Evolutionary conservation across 2,329 filamentous ascomycete genomes (phyloP).

Genomic region (Tolypocladium inflatum): DNA sequence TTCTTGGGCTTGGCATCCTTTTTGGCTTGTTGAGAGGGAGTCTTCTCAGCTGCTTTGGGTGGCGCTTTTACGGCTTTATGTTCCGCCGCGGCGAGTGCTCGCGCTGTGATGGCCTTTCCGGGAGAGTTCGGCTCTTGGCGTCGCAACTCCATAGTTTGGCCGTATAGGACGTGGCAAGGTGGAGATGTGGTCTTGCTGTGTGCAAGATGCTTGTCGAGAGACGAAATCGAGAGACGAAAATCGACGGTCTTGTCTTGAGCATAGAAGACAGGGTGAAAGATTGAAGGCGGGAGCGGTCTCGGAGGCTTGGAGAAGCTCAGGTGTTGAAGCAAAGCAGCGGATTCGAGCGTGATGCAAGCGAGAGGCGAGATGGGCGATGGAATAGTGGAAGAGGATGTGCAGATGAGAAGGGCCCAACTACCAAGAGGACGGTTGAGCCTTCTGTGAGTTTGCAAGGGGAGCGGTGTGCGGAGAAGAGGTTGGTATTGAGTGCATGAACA

Average conservation of each 20-base stretch:
- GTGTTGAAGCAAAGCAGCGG: neutral
- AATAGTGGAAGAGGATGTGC: neutral
- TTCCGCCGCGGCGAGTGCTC: neutral
- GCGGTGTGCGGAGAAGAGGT: neutral
- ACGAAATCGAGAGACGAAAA: neutral
- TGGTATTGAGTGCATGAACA: neutral
- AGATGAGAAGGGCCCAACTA: neutral
- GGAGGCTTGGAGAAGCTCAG: neutral
- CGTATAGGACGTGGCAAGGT: neutral
- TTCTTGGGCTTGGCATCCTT: neutral
- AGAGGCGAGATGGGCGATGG: neutral
- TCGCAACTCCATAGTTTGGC: neutral
- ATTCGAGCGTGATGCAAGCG: neutral
- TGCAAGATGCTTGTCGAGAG: neutral
- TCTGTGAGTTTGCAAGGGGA: neutral
- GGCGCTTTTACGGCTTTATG: neutral
- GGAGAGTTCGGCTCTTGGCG: neutral
- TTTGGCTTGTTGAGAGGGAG: neutral
- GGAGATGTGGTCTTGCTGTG: no score
- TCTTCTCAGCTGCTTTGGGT: neutral
- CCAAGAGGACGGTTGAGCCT: neutral
- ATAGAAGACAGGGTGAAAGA: neutral
- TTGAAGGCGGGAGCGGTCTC: neutral
- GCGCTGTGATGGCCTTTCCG: neutral
- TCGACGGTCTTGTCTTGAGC: neutral